These are phyloP conservation scores for Arthrinium phaeospermum DNA, from an alignment of 2,329 filamentous ascomycete genomes.

Conservation along the genomic window DNA sequence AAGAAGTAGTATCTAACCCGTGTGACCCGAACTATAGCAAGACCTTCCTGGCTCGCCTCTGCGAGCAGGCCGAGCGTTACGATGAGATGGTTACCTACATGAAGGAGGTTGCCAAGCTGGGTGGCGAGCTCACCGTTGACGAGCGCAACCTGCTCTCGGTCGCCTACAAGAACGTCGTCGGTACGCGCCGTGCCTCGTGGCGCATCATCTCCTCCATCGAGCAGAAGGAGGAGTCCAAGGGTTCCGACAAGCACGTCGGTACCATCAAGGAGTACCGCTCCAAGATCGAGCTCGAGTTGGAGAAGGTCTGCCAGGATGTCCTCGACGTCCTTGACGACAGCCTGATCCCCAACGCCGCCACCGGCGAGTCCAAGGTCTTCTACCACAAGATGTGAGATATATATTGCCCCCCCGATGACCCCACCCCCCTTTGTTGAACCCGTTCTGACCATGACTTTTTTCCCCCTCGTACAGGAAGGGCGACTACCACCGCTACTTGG, in stretches of 20 bases:
- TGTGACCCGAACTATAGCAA: conserved; percentile 67
- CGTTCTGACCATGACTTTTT: conserved; percentile 23
- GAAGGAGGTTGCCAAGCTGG: conserved; percentile 98
- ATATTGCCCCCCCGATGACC: conserved; percentile 22
- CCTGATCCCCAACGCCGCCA: conserved; percentile 93
- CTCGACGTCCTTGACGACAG: conserved; percentile 92
- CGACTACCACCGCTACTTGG: conserved; percentile 95
- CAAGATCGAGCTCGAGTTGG: conserved; percentile 97
- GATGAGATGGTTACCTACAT: conserved; percentile 99
- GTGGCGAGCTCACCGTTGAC: conserved; percentile 85
- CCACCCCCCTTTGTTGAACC: background rate
- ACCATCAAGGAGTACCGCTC: conserved; percentile 97
- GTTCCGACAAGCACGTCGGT: conserved; percentile 89
- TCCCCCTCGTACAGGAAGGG: conserved; percentile 73
- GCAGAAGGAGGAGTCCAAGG: conserved; percentile 99
- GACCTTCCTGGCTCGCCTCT: conserved; percentile 99
- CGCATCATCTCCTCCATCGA: conserved; percentile 99
- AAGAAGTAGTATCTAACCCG: conserved; percentile 23
- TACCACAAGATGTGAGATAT: conserved; percentile 97
- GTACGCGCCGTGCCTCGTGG: conserved; percentile 97
- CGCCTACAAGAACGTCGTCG: conserved; percentile 99
- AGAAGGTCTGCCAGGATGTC: conserved; percentile 98
- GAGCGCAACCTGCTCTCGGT: conserved; percentile 99
- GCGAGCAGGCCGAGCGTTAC: conserved; percentile 99
- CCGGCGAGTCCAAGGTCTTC: conserved; percentile 99